A percentile compares a stretch with the other conserved stretches of the same genome.
Evolutionary conservation across 139 green algal genomes (phyloP).

Genomic region (Chlorella sp.): DNA sequence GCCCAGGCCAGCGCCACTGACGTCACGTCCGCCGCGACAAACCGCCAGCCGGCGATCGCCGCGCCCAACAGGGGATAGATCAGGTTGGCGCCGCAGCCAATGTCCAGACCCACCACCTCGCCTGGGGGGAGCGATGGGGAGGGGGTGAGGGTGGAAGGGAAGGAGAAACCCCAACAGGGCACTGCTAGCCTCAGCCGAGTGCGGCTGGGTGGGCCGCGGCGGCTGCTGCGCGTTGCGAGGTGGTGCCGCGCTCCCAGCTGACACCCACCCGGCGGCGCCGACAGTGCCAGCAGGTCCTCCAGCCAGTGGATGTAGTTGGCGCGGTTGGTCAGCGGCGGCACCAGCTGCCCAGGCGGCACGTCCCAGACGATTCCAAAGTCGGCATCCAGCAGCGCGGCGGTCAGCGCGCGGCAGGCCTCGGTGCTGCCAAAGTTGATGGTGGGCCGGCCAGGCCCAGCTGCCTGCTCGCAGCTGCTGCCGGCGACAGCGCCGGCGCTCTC

Average conservation of each 20-base stretch:
- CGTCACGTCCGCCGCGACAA: conserved; percentile 85
- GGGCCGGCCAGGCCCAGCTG: background rate
- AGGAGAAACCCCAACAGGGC: too few species aligned
- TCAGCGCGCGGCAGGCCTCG: conserved; percentile 78
- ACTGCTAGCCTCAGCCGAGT: background rate
- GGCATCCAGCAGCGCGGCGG: conserved; percentile 61
- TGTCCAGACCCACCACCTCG: conserved; percentile 71
- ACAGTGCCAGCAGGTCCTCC: conserved; percentile 82
- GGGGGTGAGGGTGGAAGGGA: background rate
- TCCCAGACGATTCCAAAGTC: conserved; percentile 79
- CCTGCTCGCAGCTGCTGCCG: background rate
- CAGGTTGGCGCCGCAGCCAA: conserved; percentile 92
- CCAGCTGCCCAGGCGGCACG: conserved; percentile 79
- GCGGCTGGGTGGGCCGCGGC: background rate
- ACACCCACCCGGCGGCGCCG: conserved; percentile 33
- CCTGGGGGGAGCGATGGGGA: background rate
- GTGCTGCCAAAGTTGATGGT: conserved; percentile 70
- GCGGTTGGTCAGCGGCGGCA: conserved; percentile 83
- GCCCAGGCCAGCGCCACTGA: conserved; percentile 57
- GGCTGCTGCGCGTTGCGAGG: too few species aligned
- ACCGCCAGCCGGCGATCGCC: conserved; percentile 76
- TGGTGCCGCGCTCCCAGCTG: too few species aligned
- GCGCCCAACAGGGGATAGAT: conserved; percentile 95
- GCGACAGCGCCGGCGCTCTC: background rate
- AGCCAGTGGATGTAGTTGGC: conserved; percentile 95